A percentile compares a stretch with the other conserved stretches of the same genome.
Conservation (phyloP, 2,329 filamentous ascomycete genomes). For the Colletotrichum spaethianum region DNA sequence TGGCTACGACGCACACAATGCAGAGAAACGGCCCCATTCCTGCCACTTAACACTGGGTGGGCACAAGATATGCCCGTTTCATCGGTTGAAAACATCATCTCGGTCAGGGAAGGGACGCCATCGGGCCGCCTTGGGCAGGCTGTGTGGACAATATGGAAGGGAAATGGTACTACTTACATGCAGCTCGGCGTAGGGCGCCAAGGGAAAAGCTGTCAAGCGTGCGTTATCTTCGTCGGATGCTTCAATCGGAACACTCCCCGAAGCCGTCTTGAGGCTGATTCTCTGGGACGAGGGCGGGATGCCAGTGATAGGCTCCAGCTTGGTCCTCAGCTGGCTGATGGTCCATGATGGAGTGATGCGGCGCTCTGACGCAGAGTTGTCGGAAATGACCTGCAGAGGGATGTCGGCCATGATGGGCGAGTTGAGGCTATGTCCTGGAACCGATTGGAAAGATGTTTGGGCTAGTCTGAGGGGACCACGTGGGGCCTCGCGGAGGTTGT, state of each 20-base stretch:
- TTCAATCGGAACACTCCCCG: conserved; percentile 75
- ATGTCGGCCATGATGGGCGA: conserved; percentile 75
- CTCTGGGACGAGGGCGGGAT: conserved; percentile 86
- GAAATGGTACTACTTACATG: conserved; percentile 72
- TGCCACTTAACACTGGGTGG: not conserved
- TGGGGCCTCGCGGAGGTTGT: conserved; percentile 34
- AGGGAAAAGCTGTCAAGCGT: conserved; percentile 74
- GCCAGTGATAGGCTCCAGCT: conserved; percentile 93
- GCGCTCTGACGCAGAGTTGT: conserved; percentile 86
- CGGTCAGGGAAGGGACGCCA: not conserved
- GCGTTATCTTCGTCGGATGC: conserved; percentile 81
- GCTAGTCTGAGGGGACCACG: conserved; percentile 44
- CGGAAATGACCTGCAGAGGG: conserved; percentile 81
- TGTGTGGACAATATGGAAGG: not conserved
- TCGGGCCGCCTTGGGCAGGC: not conserved
- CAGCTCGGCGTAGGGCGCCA: conserved; percentile 83
- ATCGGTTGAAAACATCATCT: not conserved
- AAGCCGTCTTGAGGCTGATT: conserved; percentile 77
- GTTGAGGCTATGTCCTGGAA: conserved; percentile 29
- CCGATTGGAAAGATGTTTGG: conserved; percentile 3
- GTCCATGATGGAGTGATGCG: conserved; percentile 95
- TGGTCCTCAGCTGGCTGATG: conserved; percentile 84
- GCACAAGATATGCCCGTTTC: conserved; percentile 20
- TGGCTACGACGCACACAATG: not conserved
- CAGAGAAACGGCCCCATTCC: not conserved